Conservation (phyloP, 2,329 filamentous ascomycete species). For the Amauroascus niger region DNA sequence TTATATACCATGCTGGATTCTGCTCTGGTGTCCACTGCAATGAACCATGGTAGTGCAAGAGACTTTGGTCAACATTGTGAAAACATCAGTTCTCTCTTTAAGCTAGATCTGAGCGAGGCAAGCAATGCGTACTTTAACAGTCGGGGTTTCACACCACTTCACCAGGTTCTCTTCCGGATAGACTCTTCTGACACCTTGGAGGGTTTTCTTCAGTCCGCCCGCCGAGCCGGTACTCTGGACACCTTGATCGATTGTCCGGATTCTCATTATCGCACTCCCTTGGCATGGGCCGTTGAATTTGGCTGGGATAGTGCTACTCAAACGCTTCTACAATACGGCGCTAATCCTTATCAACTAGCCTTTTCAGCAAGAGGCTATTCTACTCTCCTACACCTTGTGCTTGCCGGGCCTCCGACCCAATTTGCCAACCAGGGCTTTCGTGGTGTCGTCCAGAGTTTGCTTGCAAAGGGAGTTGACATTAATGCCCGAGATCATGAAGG, state of each 20-base stretch:
- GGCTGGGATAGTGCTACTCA: not conserved
- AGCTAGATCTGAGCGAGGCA: not conserved
- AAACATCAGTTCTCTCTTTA: not conserved
- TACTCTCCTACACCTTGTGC: constrained; percentile 10
- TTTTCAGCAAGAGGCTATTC: not conserved
- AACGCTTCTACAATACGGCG: constrained; percentile 7
- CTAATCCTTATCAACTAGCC: constrained; percentile 2
- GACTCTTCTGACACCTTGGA: constrained; percentile 1
- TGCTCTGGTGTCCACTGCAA: constrained; percentile 3
- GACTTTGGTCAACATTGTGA: not conserved
- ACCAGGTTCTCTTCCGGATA: constrained; percentile 3
- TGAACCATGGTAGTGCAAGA: not conserved
- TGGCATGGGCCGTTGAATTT: constrained; percentile 9
- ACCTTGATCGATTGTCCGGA: constrained; percentile 2
- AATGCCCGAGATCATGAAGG: constrained; percentile 9
- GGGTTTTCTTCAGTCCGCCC: constrained; percentile 1
- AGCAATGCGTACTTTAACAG: constrained; percentile 1
- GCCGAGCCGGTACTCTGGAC: not conserved
- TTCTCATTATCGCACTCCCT: constrained; percentile 1
- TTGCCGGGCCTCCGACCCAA: constrained; percentile 1
- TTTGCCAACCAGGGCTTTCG: not conserved
- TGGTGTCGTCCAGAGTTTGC: constrained; percentile 4
- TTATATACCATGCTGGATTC: constrained; percentile 3
- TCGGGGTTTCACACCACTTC: constrained; percentile 3
- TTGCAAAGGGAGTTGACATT: constrained; percentile 2